These are phyloP conservation scores for Pontederia paniculata DNA, from an alignment of 176 grass and related monocot species.

Conservation along the genomic window DNA sequence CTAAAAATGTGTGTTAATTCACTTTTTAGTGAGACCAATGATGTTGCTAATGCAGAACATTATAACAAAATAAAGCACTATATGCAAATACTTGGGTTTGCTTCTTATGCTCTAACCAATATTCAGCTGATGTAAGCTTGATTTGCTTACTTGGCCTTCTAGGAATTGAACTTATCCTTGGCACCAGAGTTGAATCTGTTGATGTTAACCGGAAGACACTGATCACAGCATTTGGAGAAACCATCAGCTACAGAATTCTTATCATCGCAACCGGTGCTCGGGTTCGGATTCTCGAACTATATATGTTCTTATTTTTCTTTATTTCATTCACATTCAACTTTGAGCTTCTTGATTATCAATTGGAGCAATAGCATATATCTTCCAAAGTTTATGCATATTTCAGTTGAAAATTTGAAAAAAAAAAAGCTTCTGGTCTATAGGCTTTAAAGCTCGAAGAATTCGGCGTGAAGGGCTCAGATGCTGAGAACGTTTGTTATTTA, in stretches of 20 bases:
- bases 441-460: constrained; percentile 90
- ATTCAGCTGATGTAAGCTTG: background rate
- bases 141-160: constrained; percentile 9
- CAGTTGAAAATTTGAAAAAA: background rate
- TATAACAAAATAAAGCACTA: too few species aligned
- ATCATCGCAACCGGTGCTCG: constrained; percentile 94
- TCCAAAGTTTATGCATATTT: too few species aligned
- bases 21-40: too few species aligned
- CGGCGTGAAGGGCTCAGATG: constrained; percentile 61
- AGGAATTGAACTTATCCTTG: constrained; percentile 96
- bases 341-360: background rate
- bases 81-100: too few species aligned
- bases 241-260: constrained; percentile 86
- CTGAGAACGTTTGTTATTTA: constrained; percentile 84
- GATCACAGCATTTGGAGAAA: constrained; percentile 62
- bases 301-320: constrained; percentile 3
- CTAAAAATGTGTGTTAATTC: too few species aligned
- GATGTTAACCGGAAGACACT: constrained; percentile 74
- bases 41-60: too few species aligned
- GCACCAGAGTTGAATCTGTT: constrained; percentile 66
- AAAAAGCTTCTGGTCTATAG: constrained; percentile 22
- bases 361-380: background rate
- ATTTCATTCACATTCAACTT: background rate
- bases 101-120: too few species aligned
- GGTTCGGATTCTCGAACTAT: constrained; percentile 39